Base-by-base conservation (phyloP, 768 basidiomycete species). In the Xerocomellus chrysenteron region DNA sequence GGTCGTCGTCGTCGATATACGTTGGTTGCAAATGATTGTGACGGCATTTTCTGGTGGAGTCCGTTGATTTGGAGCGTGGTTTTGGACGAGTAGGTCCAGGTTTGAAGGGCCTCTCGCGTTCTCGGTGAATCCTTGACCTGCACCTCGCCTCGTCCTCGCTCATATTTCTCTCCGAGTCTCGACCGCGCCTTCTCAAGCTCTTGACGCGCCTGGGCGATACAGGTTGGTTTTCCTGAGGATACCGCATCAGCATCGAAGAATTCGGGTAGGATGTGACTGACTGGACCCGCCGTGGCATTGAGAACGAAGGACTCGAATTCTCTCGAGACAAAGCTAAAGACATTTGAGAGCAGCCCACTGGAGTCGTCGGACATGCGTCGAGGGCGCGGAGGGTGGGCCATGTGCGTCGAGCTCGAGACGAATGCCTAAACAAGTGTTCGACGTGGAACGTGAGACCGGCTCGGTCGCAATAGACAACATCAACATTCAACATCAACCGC, bases 231-330 rank as follows among this genome's bases (percentile, higher is more conserved):
- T n/a, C 47, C 69, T 72, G 52, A 12, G 40, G 44, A 55, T 16
- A 44, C 17, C 16, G 19, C 9, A 52, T 61, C 47, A 68, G 55
- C 36, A 47, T 4, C 24, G 30, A 49, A n/a, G 17, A 37, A 37
- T 17, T 6, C 17, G 14, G 32, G 48, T 3, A 19, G 24, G 26
- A 41, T 5, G 13, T 28, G 46, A 65, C 67, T 60, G 62, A 66
- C 62, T 58, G 55, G 47, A 26, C 52, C 55, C 10, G 59, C 85
- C 10, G 85, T 82, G 47, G 90, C 90, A 63, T 76, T 86, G 19
- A 80, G 72, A 26, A 91, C 78, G 68, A 92, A 92, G 12, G 84
- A 83, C 45, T 83, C 83, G 37, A 91, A 65, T 68, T 92, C 90
- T 48, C 82, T 77, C 12, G 88, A 82, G 5, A 92, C 81, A 67